These are phyloP conservation scores for Xylaria flabelliformis DNA, from an alignment of 495 filamentous ascomycete species.

Conservation along the genomic window DNA sequence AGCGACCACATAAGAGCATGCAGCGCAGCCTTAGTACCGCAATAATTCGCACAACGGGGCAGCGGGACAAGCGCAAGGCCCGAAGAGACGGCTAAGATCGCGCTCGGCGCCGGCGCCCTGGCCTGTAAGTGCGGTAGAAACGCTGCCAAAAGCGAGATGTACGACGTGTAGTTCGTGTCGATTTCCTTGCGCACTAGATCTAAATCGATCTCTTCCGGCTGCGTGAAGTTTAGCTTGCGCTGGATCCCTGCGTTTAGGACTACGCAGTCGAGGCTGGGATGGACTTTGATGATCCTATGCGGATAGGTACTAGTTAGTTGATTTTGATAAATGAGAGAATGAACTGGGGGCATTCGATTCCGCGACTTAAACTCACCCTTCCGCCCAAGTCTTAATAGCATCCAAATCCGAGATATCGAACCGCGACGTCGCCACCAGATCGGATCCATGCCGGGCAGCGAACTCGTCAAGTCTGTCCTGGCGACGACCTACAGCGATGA, in stretches of 20 bases:
- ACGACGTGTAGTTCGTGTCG: slow-evolving; percentile 70
- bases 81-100: slow-evolving; percentile 59
- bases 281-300: slow-evolving; percentile 57
- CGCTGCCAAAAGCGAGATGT: slow-evolving; percentile 63
- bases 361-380: slow-evolving; percentile 44
- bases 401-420: slow-evolving; percentile 72
- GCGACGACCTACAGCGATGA: slow-evolving; percentile 70
- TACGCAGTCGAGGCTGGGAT: slow-evolving; percentile 64
- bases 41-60: slow-evolving; percentile 59
- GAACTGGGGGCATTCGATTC: neutral
- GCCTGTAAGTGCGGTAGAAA: slow-evolving; percentile 68
- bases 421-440: slow-evolving; percentile 56
- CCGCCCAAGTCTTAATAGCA: slow-evolving; percentile 62
- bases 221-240: slow-evolving; percentile 64
- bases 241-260: slow-evolving; percentile 67
- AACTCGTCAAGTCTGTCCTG: slow-evolving; percentile 70
- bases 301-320: neutral
- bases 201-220: slow-evolving; percentile 64
- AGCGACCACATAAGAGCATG: slow-evolving; percentile 63
- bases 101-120: slow-evolving; percentile 35
- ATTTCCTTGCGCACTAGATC: slow-evolving; percentile 60
- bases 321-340: neutral
- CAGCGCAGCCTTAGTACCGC: slow-evolving; percentile 64
- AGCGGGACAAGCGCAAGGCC: slow-evolving; percentile 63
- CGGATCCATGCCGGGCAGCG: slow-evolving; percentile 61